Percentiles rank a stretch among this genome's conserved stretches.
Evolutionary conservation across 1,284 basidiomycete genomes (phyloP).

Genomic region (Apiotrichum mycotoxinovorans): DNA sequence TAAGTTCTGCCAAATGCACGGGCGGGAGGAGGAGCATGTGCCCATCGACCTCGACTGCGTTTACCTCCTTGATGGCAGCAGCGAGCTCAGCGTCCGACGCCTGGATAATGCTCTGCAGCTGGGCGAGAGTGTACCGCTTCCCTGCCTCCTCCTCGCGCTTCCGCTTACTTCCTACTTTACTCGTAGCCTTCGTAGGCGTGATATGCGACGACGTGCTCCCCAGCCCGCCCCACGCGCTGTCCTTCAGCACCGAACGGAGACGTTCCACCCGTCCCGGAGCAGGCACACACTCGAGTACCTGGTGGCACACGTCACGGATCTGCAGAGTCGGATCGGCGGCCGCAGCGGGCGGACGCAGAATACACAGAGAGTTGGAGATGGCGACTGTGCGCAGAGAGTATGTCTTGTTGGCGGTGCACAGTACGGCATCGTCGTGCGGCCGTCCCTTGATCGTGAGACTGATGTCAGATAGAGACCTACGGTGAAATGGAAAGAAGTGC

Average conservation of each 20-base stretch:
- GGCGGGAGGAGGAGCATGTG: slow-evolving; percentile 56
- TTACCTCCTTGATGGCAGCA: slow-evolving; percentile 61
- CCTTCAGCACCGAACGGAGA: slow-evolving; percentile 60
- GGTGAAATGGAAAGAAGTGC: too few species aligned
- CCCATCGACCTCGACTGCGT: slow-evolving; percentile 66
- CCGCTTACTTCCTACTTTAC: slow-evolving; percentile 10
- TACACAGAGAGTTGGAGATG: slow-evolving; percentile 77
- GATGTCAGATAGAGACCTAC: too few species aligned
- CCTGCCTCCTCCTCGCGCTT: slow-evolving; percentile 23
- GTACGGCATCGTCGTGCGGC: slow-evolving; percentile 74
- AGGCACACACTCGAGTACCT: slow-evolving; percentile 72
- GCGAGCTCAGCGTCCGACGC: slow-evolving; percentile 70
- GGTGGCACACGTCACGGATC: slow-evolving; percentile 56
- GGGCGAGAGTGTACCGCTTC: slow-evolving; percentile 57
- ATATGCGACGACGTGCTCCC: slow-evolving; percentile 33
- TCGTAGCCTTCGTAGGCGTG: slow-evolving; percentile 17
- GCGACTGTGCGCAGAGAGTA: slow-evolving; percentile 74
- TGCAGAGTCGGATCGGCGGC: slow-evolving; percentile 27
- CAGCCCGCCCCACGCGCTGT: slow-evolving; percentile 60
- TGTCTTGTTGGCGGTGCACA: slow-evolving; percentile 75
- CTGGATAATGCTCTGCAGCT: slow-evolving; percentile 65
- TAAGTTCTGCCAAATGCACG: slow-evolving; percentile 62
- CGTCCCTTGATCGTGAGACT: slow-evolving; percentile 77
- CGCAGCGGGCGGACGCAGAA: slow-evolving; percentile 56
- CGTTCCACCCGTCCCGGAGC: slow-evolving; percentile 68